A percentile compares a stretch with the other conserved stretches of the same genome.
phyloP scores from a whole-genome alignment of 2,329 filamentous ascomycete genomes.

The Colletotrichum acutatum region DNA sequence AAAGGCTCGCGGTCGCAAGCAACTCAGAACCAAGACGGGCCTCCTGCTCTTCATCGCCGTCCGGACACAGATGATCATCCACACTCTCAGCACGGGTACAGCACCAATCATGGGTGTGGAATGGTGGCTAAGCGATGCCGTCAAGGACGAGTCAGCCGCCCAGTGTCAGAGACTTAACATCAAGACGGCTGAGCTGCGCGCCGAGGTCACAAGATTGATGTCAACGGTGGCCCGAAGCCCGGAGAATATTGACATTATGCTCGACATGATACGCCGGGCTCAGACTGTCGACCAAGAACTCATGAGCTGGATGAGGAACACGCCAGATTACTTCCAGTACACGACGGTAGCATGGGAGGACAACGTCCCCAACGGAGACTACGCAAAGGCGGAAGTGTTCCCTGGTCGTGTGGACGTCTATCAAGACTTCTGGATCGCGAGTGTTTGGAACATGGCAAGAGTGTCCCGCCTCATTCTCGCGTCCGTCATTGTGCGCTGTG shows the following conservation, averaged over 20 bases:
- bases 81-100: conserved; percentile 64
- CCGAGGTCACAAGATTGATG: conserved; percentile 63
- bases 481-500: conserved; percentile 66
- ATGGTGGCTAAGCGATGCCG: conserved; percentile 69
- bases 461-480: conserved; percentile 65
- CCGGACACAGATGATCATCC: conserved; percentile 70
- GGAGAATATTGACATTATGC: conserved; percentile 61
- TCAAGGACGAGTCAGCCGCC: conserved; percentile 59
- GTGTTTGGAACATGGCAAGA: conserved; percentile 66
- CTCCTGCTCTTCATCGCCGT: conserved; percentile 68
- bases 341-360: conserved; percentile 68
- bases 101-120: conserved; percentile 64
- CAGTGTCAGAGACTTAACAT: conserved; percentile 64
- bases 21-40: conserved; percentile 64
- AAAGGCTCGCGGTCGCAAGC: conserved; percentile 66
- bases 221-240: conserved; percentile 56
- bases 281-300: conserved; percentile 64
- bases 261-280: conserved; percentile 62
- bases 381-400: conserved; percentile 64
- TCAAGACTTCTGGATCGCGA: conserved; percentile 67
- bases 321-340: conserved; percentile 62
- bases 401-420: conserved; percentile 71
- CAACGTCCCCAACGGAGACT: conserved; percentile 62
- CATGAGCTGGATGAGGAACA: conserved; percentile 59
- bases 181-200: conserved; percentile 64